Conservation (phyloP, 805 yeast species). For the Barnettozyma pratensis region DNA sequence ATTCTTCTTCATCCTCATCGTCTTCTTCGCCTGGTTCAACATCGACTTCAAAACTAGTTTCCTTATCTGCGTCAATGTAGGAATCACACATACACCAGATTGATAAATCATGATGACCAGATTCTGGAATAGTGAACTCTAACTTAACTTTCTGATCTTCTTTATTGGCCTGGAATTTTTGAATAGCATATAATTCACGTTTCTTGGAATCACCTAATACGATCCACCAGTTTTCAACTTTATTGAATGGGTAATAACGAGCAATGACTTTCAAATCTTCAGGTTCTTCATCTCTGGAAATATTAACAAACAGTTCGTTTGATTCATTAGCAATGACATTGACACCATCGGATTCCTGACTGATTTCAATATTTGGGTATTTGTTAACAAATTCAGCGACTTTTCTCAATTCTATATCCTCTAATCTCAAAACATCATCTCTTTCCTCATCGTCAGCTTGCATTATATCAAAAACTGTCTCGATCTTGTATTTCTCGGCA, state of each 20-base stretch:
- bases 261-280: conserved; percentile 58
- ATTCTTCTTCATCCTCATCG: conserved; percentile 16
- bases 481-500: conserved; percentile 51
- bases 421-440: conserved; percentile 52
- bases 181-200: conserved; percentile 66
- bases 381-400: conserved; percentile 88
- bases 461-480: conserved; percentile 76
- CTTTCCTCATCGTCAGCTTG: conserved; percentile 68
- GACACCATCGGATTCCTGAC: conserved; percentile 43
- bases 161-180: conserved; percentile 50
- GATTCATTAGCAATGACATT: conserved; percentile 45
- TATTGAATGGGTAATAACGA: conserved; percentile 52
- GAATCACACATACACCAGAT: conserved; percentile 91
- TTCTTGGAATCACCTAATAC: conserved; percentile 65
- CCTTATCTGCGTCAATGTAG: conserved; percentile 90
- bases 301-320: conserved; percentile 39
- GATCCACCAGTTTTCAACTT: conserved; percentile 81
- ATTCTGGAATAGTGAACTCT: conserved; percentile 49
- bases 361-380: conserved; percentile 79
- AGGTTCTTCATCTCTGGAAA: conserved; percentile 75
- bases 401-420: conserved; percentile 44
- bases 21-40: conserved; percentile 32
- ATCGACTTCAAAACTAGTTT: conserved; percentile 49
- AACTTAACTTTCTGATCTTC: conserved; percentile 49
- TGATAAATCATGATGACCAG: conserved; percentile 58